Conservation (phyloP, 176 grass and related monocot genomes). For the Zoysia japonica region DNA sequence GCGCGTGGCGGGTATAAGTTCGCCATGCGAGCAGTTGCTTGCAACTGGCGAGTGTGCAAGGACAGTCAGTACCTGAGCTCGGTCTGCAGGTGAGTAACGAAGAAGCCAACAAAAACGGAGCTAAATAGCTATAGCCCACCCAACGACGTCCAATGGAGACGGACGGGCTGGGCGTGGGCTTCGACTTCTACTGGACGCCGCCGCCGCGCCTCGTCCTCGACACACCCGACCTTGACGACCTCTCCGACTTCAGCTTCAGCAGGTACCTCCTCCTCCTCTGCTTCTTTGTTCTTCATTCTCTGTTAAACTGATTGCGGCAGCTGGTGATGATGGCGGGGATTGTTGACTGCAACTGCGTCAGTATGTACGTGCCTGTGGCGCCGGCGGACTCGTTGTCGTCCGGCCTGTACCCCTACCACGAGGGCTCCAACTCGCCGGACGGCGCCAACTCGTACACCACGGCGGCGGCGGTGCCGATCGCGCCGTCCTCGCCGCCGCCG, state of each 20-base stretch:
- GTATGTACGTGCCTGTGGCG: neutral
- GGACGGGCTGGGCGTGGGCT: conserved; percentile 9
- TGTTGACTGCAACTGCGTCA: no score
- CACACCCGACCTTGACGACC: conserved; percentile 29
- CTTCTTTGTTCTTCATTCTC: neutral
- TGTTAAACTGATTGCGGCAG: neutral
- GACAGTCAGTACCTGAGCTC: neutral
- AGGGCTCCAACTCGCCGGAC: conserved; percentile 51
- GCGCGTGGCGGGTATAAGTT: neutral
- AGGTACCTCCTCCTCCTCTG: conserved; percentile 16
- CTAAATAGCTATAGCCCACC: no score
- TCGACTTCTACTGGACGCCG: conserved; percentile 46
- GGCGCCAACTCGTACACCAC: conserved; percentile 19
- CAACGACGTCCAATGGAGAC: conserved; percentile 12
- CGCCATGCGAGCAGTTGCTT: neutral
- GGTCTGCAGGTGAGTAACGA: neutral
- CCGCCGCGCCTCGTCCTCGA: conserved; percentile 33
- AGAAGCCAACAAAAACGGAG: neutral
- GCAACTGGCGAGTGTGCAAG: neutral
- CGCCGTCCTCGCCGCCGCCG: neutral
- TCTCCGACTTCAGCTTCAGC: conserved; percentile 31
- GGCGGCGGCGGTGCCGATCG: neutral
- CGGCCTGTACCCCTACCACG: conserved; percentile 12
- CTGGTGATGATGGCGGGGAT: neutral
- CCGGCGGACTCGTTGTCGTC: neutral